These are phyloP conservation scores for Hymenoscyphus scutula DNA, from an alignment of 2,329 filamentous ascomycete genomes.

Conservation along the genomic window DNA sequence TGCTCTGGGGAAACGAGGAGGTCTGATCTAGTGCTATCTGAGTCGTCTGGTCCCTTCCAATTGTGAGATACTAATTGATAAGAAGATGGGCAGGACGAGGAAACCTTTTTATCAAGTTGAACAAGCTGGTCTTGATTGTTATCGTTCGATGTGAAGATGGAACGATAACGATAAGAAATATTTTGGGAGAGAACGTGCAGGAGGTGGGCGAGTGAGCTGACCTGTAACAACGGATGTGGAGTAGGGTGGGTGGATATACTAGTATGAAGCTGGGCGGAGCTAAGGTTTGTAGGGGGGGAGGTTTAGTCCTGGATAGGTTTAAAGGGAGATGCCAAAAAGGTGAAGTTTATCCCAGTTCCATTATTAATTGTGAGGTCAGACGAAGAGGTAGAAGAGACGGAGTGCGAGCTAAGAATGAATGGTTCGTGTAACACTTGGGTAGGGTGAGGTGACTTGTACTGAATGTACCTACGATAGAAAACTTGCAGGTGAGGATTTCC, in stretches of 20 bases:
- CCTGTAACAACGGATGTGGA: neutral
- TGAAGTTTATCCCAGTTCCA: neutral
- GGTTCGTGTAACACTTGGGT: neutral
- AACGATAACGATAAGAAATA: constrained; percentile 20
- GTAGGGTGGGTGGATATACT: neutral
- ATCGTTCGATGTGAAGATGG: constrained; percentile 1
- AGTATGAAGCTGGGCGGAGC: neutral
- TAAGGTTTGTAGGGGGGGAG: neutral
- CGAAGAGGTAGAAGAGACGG: neutral
- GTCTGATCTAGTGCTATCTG: neutral
- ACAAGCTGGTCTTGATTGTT: neutral
- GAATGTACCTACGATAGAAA: neutral
- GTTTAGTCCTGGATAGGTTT: neutral
- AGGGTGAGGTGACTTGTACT: neutral
- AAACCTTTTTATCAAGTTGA: neutral
- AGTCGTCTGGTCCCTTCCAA: neutral
- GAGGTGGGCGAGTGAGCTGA: constrained; percentile 1
- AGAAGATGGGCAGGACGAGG: neutral
- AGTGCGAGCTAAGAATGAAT: neutral
- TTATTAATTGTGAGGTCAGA: neutral
- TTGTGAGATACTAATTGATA: neutral
- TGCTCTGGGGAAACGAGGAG: neutral
- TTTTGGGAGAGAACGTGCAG: no score
- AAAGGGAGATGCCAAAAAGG: neutral
- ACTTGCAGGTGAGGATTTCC: neutral